A percentile compares a stretch with the other conserved stretches of the same genome.
These are phyloP conservation scores for Colletotrichum sp. DNA, from an alignment of 2,329 filamentous ascomycete genomes.

Conservation along the genomic window DNA sequence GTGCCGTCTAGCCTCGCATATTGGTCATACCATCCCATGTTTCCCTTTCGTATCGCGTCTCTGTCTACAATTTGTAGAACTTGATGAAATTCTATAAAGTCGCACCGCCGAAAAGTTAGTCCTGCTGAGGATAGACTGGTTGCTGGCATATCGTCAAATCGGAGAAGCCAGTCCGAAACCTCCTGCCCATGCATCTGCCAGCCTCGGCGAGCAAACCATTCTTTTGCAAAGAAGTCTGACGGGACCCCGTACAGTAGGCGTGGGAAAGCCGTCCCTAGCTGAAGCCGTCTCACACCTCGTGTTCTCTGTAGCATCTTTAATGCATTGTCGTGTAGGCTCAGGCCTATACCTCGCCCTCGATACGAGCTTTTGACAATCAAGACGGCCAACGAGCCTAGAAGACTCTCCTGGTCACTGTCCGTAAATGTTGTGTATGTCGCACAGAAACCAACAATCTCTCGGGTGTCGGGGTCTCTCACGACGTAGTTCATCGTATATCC, in stretches of 20 bases:
- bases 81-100: conserved; percentile 47
- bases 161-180: conserved; percentile 59
- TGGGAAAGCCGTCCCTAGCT: conserved; percentile 64
- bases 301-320: conserved; percentile 53
- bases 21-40: conserved; percentile 65
- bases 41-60: conserved; percentile 49
- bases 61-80: conserved; percentile 56
- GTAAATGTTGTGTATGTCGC: conserved; percentile 65
- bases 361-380: conserved; percentile 56
- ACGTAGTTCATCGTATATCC: conserved; percentile 64
- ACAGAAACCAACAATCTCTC: conserved; percentile 60
- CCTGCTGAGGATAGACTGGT: conserved; percentile 43
- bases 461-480: conserved; percentile 51
- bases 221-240: conserved; percentile 41
- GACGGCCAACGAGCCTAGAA: conserved; percentile 61
- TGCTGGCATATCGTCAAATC: conserved; percentile 53
- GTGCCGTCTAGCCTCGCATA: conserved; percentile 57
- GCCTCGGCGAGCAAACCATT: conserved; percentile 60
- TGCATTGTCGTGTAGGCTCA: conserved; percentile 57
- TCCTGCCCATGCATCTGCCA: conserved; percentile 52
- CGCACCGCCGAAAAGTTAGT: conserved; percentile 50
- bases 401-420: conserved; percentile 54
- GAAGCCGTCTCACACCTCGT: conserved; percentile 57
- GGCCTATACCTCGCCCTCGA: conserved; percentile 56
- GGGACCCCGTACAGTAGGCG: conserved; percentile 62